Conservation (phyloP, 176 grass and related monocot species). For the Rhipidocladum racemiflorum region DNA sequence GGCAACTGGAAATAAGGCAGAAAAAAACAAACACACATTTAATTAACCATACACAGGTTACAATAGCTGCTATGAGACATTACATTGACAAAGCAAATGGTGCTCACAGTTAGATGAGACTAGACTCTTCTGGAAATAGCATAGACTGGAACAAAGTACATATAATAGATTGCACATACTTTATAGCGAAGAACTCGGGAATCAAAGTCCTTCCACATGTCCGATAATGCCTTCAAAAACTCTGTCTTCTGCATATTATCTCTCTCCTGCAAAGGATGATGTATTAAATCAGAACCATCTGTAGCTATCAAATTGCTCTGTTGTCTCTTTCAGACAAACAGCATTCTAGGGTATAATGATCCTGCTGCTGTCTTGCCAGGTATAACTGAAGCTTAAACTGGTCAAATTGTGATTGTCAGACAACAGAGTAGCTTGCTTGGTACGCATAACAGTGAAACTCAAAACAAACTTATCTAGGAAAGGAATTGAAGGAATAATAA, state of each 20-base stretch:
- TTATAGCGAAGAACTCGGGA: constrained; percentile 92
- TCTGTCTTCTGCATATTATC: constrained; percentile 99
- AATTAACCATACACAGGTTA: not conserved
- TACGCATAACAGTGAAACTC: not conserved
- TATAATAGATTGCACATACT: constrained; percentile 49
- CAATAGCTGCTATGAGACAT: constrained; percentile 6
- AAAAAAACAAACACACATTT: constrained; percentile 1
- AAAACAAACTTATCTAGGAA: not conserved
- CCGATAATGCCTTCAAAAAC: constrained; percentile 94
- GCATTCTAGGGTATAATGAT: constrained; percentile 13
- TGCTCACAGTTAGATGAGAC: not conserved
- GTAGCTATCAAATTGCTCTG: constrained; percentile 10
- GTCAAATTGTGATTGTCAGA: constrained; percentile 15
- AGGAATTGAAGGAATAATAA: constrained; percentile 18
- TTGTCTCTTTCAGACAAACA: not conserved
- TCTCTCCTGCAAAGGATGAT: constrained; percentile 69
- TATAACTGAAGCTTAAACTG: constrained; percentile 19
- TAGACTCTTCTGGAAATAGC: not conserved
- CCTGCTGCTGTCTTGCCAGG: not conserved
- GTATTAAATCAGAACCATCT: constrained; percentile 23
- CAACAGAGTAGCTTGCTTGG: constrained; percentile 22
- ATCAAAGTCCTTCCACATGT: constrained; percentile 99
- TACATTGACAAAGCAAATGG: not conserved
- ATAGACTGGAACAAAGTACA: constrained; percentile 4
- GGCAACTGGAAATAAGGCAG: not conserved